Conservation (phyloP, 441 rosid genomes). For the Breynia disticha region DNA sequence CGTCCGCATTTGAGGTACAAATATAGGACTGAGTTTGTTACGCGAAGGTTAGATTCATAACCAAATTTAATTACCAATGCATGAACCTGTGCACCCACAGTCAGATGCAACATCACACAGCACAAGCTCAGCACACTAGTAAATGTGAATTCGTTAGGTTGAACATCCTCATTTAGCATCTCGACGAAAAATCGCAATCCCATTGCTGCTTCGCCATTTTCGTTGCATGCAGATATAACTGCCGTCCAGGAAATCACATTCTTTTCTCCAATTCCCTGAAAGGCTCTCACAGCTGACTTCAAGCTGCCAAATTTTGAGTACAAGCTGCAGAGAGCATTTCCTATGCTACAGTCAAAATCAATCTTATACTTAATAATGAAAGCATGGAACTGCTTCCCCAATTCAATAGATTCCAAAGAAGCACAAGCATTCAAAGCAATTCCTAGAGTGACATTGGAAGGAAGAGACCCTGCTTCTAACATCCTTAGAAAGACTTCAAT, state of each 20-base stretch:
- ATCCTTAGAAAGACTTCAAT: conserved; percentile 27
- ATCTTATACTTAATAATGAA: conserved; percentile 35
- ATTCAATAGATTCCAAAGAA: conserved; percentile 22
- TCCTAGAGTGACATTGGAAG: conserved; percentile 38
- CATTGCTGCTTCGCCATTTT: conserved; percentile 27
- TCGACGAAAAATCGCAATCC: conserved; percentile 34
- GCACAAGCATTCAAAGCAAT: conserved; percentile 39
- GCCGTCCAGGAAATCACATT: conserved; percentile 50
- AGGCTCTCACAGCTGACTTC: conserved; percentile 30
- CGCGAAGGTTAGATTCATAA: conserved; percentile 19
- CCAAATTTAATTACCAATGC: conserved; percentile 35
- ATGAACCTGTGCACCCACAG: conserved; percentile 37
- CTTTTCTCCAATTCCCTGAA: conserved; percentile 27
- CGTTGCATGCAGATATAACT: conserved; percentile 36
- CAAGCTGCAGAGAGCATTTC: conserved; percentile 48
- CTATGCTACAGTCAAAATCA: conserved; percentile 35
- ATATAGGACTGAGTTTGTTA: conserved; percentile 38
- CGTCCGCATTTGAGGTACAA: conserved; percentile 42
- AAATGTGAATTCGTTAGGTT: conserved; percentile 41
- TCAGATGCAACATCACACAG: conserved; percentile 21
- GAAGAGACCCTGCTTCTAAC: conserved; percentile 34
- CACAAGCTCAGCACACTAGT: conserved; percentile 39
- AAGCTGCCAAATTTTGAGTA: conserved; percentile 37
- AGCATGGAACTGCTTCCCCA: conserved; percentile 48
- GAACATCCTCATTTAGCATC: conserved; percentile 33